Base-by-base conservation (phyloP, 768 basidiomycete species). In the Naganishia onofrii region DNA sequence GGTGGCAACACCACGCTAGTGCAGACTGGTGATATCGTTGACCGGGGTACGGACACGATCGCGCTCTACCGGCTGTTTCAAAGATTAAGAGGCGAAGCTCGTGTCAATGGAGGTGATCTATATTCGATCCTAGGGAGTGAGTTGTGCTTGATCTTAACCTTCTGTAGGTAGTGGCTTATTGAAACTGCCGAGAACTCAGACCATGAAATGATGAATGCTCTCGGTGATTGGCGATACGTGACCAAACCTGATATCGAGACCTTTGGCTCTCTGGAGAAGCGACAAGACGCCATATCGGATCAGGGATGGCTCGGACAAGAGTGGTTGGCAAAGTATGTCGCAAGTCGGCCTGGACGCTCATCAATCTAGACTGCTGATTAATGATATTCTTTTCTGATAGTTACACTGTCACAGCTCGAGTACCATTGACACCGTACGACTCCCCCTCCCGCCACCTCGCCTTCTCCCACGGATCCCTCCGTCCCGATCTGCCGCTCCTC, bases 21-120 rank as follows among this genome's bases (percentile, higher is more conserved):
- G 21, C 95, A 98, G 83, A 96, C 93, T 0, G 94, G 93, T 2
- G 93, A 97, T 81, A 93, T 96, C 36, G 90, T 97, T 67, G 93
- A 96, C 81, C 68, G 79, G 83, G 93, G 93, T 0, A 89, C 90
- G 56, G 93, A 96, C 81, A 95, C 93, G 0, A 91, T 95, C 66
- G 84, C 86, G 48, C 83, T 98, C 12, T 98, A 91, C 79, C 76
- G 83, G 32, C 88, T 89, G 86, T 91, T 98, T 88, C 92, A 94
- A 70, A 82, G 82, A 46, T 84, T 99, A 8, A 87, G 94, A 29
- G 85, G 82, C 9, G 88, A 97, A 79, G 94, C 95, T 0, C 80
- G 80, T 4, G 81, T 82, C 0, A 83, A 80, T 17, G 92, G 92
- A 3, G 93, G 91, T 1, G 85, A 84, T 4, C 84, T 99, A 17